A percentile compares a stretch with the other conserved stretches of the same genome.
phyloP scores from a whole-genome alignment of 208 protist genomes.

The Balamuthia mandrillaris region DNA sequence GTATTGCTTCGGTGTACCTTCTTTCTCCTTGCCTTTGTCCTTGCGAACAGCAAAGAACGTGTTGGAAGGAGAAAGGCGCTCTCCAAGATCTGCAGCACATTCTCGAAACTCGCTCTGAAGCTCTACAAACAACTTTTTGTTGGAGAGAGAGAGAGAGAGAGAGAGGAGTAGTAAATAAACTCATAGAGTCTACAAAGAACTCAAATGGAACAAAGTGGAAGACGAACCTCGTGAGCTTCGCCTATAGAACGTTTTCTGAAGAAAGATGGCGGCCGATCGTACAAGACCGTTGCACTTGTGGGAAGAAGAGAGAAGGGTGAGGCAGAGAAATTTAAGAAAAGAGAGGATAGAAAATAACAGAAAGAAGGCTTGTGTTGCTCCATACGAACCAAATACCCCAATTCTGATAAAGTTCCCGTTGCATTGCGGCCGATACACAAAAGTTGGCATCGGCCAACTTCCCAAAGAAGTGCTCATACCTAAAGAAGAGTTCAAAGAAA shows the following conservation, averaged over 20 bases:
- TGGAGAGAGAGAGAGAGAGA: too few species aligned
- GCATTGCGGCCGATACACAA: constrained; percentile 50
- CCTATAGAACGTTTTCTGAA: neutral
- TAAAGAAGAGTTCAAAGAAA: too few species aligned
- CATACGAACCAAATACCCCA: neutral
- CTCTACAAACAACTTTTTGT: too few species aligned
- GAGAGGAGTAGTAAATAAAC: too few species aligned
- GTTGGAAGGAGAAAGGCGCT: neutral
- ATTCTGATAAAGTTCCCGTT: neutral
- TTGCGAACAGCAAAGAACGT: neutral
- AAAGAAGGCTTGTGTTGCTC: neutral
- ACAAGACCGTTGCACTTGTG: neutral
- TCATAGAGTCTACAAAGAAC: too few species aligned
- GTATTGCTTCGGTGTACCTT: neutral
- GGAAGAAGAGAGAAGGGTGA: neutral
- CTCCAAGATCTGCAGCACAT: neutral
- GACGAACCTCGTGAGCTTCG: neutral
- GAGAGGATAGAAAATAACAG: neutral
- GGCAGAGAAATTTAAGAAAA: neutral
- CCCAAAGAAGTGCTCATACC: constrained; percentile 24
- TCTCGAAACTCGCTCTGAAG: neutral
- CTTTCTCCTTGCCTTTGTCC: constrained; percentile 14
- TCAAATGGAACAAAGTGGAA: too few species aligned
- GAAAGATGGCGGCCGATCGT: constrained; percentile 17
- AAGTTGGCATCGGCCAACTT: constrained; percentile 42